Conservation (phyloP, 495 filamentous ascomycete species). For the Chaetomium fimeti region DNA sequence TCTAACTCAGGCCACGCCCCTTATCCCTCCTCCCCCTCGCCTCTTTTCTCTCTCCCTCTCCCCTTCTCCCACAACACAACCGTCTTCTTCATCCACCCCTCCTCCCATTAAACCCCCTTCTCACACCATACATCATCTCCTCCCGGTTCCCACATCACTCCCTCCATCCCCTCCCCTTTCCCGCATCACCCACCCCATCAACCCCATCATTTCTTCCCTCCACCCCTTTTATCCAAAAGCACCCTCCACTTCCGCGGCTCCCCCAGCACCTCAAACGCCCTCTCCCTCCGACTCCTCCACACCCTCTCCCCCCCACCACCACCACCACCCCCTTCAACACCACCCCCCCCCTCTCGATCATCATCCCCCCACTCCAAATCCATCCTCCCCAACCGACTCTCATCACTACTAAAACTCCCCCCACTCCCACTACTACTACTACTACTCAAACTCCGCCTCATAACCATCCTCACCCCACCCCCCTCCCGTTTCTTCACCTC, state of each 20-base stretch:
- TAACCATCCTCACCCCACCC: constrained; percentile 57
- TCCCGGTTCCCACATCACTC: not conserved
- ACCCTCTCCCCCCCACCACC: not conserved
- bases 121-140: too few species aligned
- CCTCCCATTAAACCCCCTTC: too few species aligned
- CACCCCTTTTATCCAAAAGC: constrained; percentile 15
- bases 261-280: constrained; percentile 44
- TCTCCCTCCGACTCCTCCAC: constrained; percentile 45
- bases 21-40: too few species aligned
- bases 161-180: not conserved
- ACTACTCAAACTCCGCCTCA: constrained; percentile 43
- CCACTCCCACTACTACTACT: constrained; percentile 63
- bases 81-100: too few species aligned
- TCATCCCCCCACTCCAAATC: constrained; percentile 26
- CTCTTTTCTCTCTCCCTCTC: too few species aligned
- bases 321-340: constrained; percentile 13
- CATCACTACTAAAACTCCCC: constrained; percentile 66
- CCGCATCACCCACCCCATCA: not conserved
- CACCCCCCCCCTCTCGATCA: not conserved
- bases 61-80: too few species aligned
- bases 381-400: constrained; percentile 66
- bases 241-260: constrained; percentile 40
- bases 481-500: constrained; percentile 62
- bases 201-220: not conserved
- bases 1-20: too few species aligned